Base-by-base conservation (phyloP, 169 alveolate species). In the Cyclospora cayetanensis region DNA sequence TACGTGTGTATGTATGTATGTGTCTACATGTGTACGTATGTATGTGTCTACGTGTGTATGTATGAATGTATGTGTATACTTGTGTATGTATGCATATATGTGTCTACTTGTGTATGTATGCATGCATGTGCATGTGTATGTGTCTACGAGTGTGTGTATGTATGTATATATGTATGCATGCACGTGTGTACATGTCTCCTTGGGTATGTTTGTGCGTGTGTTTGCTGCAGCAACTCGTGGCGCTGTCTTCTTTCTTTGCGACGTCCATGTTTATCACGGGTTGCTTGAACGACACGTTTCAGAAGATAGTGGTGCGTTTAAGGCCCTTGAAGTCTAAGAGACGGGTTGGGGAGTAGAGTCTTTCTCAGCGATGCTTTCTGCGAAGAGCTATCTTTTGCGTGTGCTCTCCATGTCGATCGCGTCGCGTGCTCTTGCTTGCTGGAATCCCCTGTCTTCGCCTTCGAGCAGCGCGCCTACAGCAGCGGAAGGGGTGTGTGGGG, bases 261-360 rank as follows among this genome's bases (percentile, higher is more conserved):
- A 96, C 98, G 2, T 94, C 97, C 31, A 92, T 96, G 91, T 95
- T 94, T 20, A 95, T 96, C 60, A 96, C 98, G 34, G 55, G 91
- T 25, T 90, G 91, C 88, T 96, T 93, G 87, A 95, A 95, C 79
- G 90, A 89, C 70, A 92, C 92, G 85, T 96, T 95, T 92, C 98
- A 96, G 91, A 95, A 95, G 65, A 93, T 96, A 34, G 97, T 96
- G 53, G 96, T 94, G 93, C 22, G 82, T 27, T 9, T 50, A 18
- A 18, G 60, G 60, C 25, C 25, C 18, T 50, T 50, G 9, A 18
- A 11, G 60, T 50, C 60, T 50, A 9, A 9, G 60, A 11, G 25
- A 11, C 60, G 9, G 25, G 9, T 50, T 18, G 9, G 60, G 9
- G 9, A 9, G 60, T 50, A 11, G 60, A 9, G 9, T 50, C 60